Evolutionary conservation across 2,329 filamentous ascomycete species (phyloP), one percentile per base, ranked within the genome.

Genomic region (Arthrobotrys iridis): DNA sequence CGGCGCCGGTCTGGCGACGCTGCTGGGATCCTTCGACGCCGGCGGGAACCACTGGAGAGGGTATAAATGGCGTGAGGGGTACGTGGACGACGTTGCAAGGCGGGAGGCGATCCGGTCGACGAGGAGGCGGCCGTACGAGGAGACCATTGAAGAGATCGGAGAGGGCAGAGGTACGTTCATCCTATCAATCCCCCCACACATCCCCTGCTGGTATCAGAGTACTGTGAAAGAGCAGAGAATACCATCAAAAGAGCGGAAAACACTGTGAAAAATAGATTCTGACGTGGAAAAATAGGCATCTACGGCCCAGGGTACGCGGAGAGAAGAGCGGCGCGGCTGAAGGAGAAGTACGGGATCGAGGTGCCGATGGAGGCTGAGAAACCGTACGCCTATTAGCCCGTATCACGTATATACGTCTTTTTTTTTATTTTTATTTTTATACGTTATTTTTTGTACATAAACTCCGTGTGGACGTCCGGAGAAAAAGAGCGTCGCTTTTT

Each of bases 331-430:
- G 86, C 93, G 84, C 87, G 92, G 79, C 87, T 97, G 82, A 90
- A 92, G 87, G 90, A 93, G 83, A 92, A 89, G 83, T 97, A 97
- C 81, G 93, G 93, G 72, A 88, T 96, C 80, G 93, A 96, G 78
- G 89, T 97, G 80, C 88, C 90, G 80, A 87, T 77, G 78, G 78
- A 59, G 79, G 79, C 70, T 77, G 78, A 72, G 80, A 80, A 64
- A 80, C 81, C 77, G 80, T 82, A 59, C 81, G 83, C 67, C 83
- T 82, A 81, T 83, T 80, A 77, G 45, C 15, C 30, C 8, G 13
- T 11, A 6, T n/a, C n/a, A n/a, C n/a, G 11, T 52, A 52, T 28
- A 52, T 22, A 11, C 10, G 20, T 45, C 28, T 46, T 40, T 62
- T 60, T 68, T 46, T 35, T 8, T 18, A 33, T 48, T 57, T 24